Conservation (phyloP, 2,329 filamentous ascomycete genomes). For the Scedosporium apiospermum region DNA sequence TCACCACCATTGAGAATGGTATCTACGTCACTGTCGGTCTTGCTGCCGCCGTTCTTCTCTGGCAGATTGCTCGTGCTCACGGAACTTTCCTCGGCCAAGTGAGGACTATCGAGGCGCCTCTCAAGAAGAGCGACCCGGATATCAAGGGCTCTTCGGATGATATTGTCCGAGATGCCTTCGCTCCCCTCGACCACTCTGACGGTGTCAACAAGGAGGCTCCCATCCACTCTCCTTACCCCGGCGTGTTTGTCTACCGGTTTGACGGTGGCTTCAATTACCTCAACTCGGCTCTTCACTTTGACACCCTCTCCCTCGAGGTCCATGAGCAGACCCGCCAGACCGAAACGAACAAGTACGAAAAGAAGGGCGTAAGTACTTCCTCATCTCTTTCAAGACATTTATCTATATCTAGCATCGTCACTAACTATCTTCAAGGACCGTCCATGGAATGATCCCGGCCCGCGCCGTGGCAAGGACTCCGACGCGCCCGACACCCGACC, state of each 20-base stretch:
- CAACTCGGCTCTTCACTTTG: slow-evolving; percentile 41
- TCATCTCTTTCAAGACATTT: neutral
- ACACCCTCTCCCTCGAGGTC: slow-evolving; percentile 35
- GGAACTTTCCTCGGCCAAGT: slow-evolving; percentile 79
- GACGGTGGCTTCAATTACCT: slow-evolving; percentile 47
- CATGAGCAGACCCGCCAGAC: slow-evolving; percentile 36
- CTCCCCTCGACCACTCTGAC: slow-evolving; percentile 39
- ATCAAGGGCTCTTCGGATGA: slow-evolving; percentile 7
- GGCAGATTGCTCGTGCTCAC: slow-evolving; percentile 71
- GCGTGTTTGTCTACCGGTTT: slow-evolving; percentile 46
- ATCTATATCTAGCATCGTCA: neutral
- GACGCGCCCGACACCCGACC: slow-evolving; percentile 29
- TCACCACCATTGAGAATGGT: slow-evolving; percentile 80
- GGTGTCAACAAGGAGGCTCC: slow-evolving; percentile 38
- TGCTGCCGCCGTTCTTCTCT: slow-evolving; percentile 70
- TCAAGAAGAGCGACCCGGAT: slow-evolving; percentile 7
- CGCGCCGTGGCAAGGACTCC: slow-evolving; percentile 21
- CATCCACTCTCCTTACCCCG: slow-evolving; percentile 38
- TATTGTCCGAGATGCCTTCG: slow-evolving; percentile 21
- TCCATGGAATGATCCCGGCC: slow-evolving; percentile 46
- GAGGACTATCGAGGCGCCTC: slow-evolving; percentile 24
- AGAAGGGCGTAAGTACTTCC: slow-evolving; percentile 30
- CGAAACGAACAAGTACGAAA: slow-evolving; percentile 31
- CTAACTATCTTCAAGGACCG: slow-evolving; percentile 25
- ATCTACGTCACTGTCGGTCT: slow-evolving; percentile 79